phyloP scores from a whole-genome alignment of 495 filamentous ascomycete genomes.

The Choiromyces venosus region DNA sequence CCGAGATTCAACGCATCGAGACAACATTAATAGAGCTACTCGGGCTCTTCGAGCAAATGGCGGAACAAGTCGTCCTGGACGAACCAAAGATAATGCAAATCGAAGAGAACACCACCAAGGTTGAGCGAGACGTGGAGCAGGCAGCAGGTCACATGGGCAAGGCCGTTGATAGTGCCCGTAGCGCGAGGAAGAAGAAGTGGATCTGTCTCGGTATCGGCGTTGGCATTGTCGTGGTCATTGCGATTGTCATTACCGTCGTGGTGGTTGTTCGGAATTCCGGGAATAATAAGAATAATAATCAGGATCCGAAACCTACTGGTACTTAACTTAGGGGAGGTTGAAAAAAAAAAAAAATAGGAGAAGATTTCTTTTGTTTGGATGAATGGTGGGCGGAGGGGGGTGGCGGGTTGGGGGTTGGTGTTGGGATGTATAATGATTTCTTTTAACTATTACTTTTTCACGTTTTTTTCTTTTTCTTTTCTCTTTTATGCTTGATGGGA shows the following conservation, averaged over 20 bases:
- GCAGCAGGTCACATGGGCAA: conserved; percentile 58
- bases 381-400: background rate
- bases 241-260: conserved; percentile 47
- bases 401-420: conserved; percentile 1
- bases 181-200: conserved; percentile 65
- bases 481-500: background rate
- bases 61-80: conserved; percentile 60
- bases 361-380: conserved; percentile 2
- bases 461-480: conserved; percentile 6
- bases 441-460: conserved; percentile 13
- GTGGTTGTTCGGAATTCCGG: conserved; percentile 10
- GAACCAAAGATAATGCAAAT: conserved; percentile 53
- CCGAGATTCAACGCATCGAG: conserved; percentile 68
- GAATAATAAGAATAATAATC: conserved; percentile 6
- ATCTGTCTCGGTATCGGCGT: conserved; percentile 56
- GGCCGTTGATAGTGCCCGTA: conserved; percentile 55
- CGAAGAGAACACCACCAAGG: conserved; percentile 54
- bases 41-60: conserved; percentile 61
- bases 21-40: conserved; percentile 60
- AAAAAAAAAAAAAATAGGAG: background rate
- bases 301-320: conserved; percentile 5
- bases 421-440: conserved; percentile 30
- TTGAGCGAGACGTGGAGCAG: conserved; percentile 53
- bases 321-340: conserved; percentile 5
- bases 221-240: conserved; percentile 47